Evolutionary conservation across 2,329 filamentous ascomycete species (phyloP).

Genomic region (Aspergillus pseudoterreus): DNA sequence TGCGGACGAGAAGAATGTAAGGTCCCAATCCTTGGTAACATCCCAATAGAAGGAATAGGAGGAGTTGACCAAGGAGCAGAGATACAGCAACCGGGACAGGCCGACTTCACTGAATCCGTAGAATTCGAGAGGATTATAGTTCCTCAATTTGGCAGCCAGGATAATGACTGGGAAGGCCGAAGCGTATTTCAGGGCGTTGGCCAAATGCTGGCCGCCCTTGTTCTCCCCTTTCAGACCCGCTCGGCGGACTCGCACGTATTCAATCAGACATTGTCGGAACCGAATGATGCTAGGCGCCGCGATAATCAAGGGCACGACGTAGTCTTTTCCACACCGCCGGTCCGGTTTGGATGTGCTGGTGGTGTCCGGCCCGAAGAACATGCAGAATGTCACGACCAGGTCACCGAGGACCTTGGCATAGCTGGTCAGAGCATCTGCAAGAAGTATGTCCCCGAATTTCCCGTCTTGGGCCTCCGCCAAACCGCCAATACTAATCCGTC

Average conservation of each 20-base stretch:
- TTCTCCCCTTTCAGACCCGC: slow-evolving; percentile 48
- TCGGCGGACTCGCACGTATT: slow-evolving; percentile 70
- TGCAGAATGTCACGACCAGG: slow-evolving; percentile 82
- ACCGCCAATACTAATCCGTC: slow-evolving; percentile 77
- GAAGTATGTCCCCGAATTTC: slow-evolving; percentile 89
- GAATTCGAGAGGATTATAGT: slow-evolving; percentile 51
- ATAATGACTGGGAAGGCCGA: slow-evolving; percentile 89
- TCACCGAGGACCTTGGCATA: slow-evolving; percentile 92
- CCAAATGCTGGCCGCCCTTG: slow-evolving; percentile 82
- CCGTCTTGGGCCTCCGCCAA: slow-evolving; percentile 82
- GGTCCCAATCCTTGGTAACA: slow-evolving; percentile 92
- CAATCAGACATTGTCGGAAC: slow-evolving; percentile 85
- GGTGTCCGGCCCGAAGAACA: slow-evolving; percentile 72
- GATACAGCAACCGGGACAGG: slow-evolving; percentile 57
- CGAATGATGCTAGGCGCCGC: slow-evolving; percentile 80
- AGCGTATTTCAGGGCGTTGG: slow-evolving; percentile 94
- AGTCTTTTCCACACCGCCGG: slow-evolving; percentile 72
- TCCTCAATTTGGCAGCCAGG: slow-evolving; percentile 69
- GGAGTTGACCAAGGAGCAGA: slow-evolving; percentile 75
- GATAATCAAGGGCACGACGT: slow-evolving; percentile 81
- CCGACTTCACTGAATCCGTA: slow-evolving; percentile 52
- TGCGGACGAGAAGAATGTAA: slow-evolving; percentile 69
- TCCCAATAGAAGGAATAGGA: slow-evolving; percentile 99
- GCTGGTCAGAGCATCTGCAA: slow-evolving; percentile 90
- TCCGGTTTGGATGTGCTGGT: slow-evolving; percentile 79